Evolutionary conservation across 306 rosid species (phyloP), one percentile per base, ranked within the genome.

Genomic region (Medicago arabica): DNA sequence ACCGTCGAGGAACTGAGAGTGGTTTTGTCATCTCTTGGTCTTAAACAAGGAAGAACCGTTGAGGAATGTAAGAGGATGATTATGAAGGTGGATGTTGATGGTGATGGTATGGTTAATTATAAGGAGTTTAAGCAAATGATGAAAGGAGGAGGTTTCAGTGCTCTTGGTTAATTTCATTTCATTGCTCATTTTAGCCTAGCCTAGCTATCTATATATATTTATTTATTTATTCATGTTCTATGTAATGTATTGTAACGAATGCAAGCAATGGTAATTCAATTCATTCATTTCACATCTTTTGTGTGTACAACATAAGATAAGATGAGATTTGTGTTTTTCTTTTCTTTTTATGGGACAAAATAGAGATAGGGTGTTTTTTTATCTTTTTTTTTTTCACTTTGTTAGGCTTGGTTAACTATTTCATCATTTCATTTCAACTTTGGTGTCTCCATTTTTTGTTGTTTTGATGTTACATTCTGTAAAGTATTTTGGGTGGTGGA

Each of bases 11-110:
- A 93, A 69, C 57, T 93, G 78, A 83, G 96, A 54, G 71, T 88
- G 9, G 96, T 93, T 9, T 61, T 93, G 70, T 74, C 88, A 0
- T 91, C 98, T 0, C 74, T 93, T 5, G 98, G 98, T 55, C 83
- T 93, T 18, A 91, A 89, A 25, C 98, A 93, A 36, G 98, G 98
- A 50, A 76, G 97, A 75, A 81, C 93, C 2, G 74, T 59, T 0
- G 97, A 93, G 58, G 98, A 93, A 28, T 93, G 98, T 86, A 89
- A 83, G 89, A 87, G 55, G 79, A 93, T 93, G 97, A 93, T 91
- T 17, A 84, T 70, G 92, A 93, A 88, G 83, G 93, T 93, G 4
- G 98, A 93, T 43, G 93, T 75, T 10, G 96, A 93, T 46, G 98
- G 98, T 5, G 98, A 93, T 82, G 97, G 97, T 0, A 87, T 72